phyloP scores from a whole-genome alignment of 805 yeast species.

The Wickerhamomyces rabaulensis region DNA sequence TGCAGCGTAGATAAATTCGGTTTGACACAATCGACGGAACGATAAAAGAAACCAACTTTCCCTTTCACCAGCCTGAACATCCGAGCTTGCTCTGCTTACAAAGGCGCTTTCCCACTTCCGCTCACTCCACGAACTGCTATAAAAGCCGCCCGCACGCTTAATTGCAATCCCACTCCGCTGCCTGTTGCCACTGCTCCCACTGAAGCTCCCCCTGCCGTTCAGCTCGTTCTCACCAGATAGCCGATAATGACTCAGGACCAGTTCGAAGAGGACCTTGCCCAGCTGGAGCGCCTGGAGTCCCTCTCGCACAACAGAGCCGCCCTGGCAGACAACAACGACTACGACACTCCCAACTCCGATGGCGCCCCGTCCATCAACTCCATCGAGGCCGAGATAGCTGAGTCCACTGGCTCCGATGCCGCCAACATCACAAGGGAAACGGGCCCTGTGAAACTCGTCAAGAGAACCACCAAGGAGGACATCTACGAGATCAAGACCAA shows the following conservation, averaged over 20 bases:
- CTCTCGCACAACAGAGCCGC: neutral
- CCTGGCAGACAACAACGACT: neutral
- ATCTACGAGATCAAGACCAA: slow-evolving; percentile 15
- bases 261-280: neutral
- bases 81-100: too few species aligned
- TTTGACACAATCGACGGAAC: too few species aligned
- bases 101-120: too few species aligned
- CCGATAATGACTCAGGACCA: neutral
- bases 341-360: neutral
- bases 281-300: neutral
- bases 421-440: neutral
- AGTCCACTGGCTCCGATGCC: neutral
- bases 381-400: neutral
- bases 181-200: too few species aligned
- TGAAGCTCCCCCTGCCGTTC: neutral
- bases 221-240: too few species aligned
- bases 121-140: too few species aligned
- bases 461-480: slow-evolving; percentile 14
- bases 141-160: too few species aligned
- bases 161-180: too few species aligned
- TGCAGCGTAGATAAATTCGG: too few species aligned
- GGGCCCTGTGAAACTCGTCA: slow-evolving; percentile 4
- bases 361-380: neutral
- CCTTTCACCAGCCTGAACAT: too few species aligned
- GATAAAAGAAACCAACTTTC: too few species aligned